Conservation (phyloP, 163 green algal species). For the Chlorella variabilis region DNA sequence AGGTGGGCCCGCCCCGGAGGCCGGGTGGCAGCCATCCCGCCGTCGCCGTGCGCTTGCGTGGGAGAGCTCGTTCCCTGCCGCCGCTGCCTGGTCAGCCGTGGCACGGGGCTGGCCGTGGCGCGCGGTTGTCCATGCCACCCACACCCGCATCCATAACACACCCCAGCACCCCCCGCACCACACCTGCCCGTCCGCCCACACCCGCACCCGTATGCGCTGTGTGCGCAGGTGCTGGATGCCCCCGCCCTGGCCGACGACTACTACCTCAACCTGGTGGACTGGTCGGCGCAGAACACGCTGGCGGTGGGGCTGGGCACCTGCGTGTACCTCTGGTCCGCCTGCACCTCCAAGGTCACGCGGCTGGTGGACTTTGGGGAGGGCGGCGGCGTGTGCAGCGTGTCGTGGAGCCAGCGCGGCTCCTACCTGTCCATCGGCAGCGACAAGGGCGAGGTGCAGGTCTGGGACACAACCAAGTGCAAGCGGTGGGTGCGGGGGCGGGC, state of each 20-base stretch:
- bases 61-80: neutral
- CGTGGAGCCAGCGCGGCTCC: conserved; percentile 92
- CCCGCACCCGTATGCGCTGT: too few species aligned
- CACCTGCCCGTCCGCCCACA: too few species aligned
- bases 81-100: too few species aligned
- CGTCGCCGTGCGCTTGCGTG: too few species aligned
- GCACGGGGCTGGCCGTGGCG: too few species aligned
- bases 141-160: too few species aligned
- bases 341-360: conserved; percentile 92
- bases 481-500: conserved; percentile 58
- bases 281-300: conserved; percentile 93
- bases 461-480: conserved; percentile 86
- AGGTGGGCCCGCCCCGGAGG: too few species aligned
- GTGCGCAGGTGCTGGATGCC: conserved; percentile 93
- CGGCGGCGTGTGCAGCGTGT: conserved; percentile 68
- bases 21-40: too few species aligned
- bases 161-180: too few species aligned
- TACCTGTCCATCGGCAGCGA: conserved; percentile 95
- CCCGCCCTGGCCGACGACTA: conserved; percentile 97
- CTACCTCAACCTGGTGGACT: conserved; percentile 99
- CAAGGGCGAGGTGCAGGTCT: conserved; percentile 91
- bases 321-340: conserved; percentile 98
- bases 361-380: conserved; percentile 70
- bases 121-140: too few species aligned
- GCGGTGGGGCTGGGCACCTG: conserved; percentile 94